Percentiles rank a stretch among this genome's conserved stretches.
phyloP scores from a whole-genome alignment of 768 basidiomycete genomes.

The Daedalea quercina region DNA sequence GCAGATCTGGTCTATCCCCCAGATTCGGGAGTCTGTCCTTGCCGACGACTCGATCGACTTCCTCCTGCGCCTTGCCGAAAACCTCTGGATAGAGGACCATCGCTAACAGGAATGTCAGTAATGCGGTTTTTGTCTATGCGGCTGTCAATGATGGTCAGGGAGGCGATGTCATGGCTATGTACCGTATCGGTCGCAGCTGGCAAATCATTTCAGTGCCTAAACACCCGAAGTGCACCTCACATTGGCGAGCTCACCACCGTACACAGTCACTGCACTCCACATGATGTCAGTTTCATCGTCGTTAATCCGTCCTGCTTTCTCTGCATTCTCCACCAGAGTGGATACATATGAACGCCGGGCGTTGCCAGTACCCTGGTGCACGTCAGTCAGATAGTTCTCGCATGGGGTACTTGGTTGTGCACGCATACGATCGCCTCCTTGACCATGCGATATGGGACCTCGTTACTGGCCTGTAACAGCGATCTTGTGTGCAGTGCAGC shows the following conservation, averaged over 20 bases:
- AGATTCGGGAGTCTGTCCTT: slow-evolving; percentile 49
- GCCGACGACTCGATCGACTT: slow-evolving; percentile 57
- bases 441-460: not conserved
- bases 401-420: not conserved
- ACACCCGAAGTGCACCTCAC: not conserved
- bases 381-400: not conserved
- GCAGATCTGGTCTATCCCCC: slow-evolving; percentile 44
- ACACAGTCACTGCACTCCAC: not conserved
- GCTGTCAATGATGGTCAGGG: not conserved
- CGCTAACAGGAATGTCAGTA: slow-evolving; percentile 56
- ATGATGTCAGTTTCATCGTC: not conserved
- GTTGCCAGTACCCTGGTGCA: not conserved
- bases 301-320: not conserved
- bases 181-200: not conserved
- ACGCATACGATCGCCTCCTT: not conserved
- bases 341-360: not conserved
- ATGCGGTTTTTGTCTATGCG: slow-evolving; percentile 43
- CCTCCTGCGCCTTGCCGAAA: slow-evolving; percentile 50
- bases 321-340: not conserved
- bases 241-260: not conserved
- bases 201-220: not conserved
- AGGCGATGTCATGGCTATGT: not conserved
- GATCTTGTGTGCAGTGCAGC: not conserved
- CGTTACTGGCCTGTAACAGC: not conserved
- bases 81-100: slow-evolving; percentile 55